Evolutionary conservation across 768 basidiomycete genomes (phyloP).

Genomic region (Boletus reticuloceps): DNA sequence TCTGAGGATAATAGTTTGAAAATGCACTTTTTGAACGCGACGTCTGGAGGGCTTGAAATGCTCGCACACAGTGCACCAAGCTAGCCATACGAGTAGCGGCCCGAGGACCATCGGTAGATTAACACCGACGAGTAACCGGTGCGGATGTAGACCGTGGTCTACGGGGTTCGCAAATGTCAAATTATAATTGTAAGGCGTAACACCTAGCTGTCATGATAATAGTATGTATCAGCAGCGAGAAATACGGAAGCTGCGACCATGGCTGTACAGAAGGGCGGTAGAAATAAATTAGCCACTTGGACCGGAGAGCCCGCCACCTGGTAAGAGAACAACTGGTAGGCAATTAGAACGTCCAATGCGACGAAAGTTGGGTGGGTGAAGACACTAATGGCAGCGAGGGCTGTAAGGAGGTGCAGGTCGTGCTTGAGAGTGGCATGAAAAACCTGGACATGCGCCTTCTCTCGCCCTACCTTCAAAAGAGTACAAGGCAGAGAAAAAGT

Average conservation of each 20-base stretch:
- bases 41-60: neutral
- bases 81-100: conserved; percentile 30
- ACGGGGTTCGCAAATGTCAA: conserved; percentile 36
- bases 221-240: too few relatives aligned
- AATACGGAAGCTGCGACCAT: too few relatives aligned
- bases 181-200: conserved; percentile 40
- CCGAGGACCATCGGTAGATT: conserved; percentile 41
- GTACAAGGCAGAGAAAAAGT: conserved; percentile 29
- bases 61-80: conserved; percentile 8
- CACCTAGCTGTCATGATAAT: conserved; percentile 8
- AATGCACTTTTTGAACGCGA: conserved; percentile 5
- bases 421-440: conserved; percentile 1
- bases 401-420: conserved; percentile 25
- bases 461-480: conserved; percentile 10
- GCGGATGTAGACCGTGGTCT: conserved; percentile 39
- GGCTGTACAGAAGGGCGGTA: conserved; percentile 21
- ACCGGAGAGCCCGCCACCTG: conserved; percentile 8
- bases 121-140: conserved; percentile 35
- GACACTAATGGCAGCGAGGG: conserved; percentile 26
- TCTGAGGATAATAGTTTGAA: conserved; percentile 11
- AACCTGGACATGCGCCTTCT: neutral
- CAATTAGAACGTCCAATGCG: conserved; percentile 33
- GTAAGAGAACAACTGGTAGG: conserved; percentile 19
- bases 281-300: conserved; percentile 6
- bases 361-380: conserved; percentile 39